phyloP scores from a whole-genome alignment of 305 asterid species.

The Ajuga reptans region DNA sequence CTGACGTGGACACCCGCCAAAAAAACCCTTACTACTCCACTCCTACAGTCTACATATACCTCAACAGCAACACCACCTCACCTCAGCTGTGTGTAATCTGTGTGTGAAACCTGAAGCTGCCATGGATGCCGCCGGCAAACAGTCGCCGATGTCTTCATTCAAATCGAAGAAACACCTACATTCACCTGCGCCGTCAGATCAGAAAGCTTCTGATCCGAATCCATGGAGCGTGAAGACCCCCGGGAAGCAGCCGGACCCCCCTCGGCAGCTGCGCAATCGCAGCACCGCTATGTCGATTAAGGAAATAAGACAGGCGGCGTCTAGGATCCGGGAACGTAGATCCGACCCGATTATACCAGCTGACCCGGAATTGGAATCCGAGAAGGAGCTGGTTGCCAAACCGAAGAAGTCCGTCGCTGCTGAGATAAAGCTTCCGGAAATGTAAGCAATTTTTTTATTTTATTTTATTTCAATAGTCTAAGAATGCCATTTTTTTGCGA shows the following conservation, averaged over 20 bases:
- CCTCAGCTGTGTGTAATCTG: constrained; percentile 14
- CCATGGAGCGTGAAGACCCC: constrained; percentile 54
- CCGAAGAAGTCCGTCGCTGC: constrained; percentile 25
- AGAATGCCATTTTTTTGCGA: background rate
- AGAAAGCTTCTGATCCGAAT: constrained; percentile 16
- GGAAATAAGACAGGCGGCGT: constrained; percentile 54
- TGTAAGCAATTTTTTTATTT: constrained; percentile 31
- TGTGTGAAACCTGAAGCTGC: constrained; percentile 1
- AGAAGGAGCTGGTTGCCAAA: constrained; percentile 14
- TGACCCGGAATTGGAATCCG: constrained; percentile 22
- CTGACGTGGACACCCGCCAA: constrained; percentile 38
- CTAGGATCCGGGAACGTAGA: constrained; percentile 38
- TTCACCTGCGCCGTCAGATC: constrained; percentile 33
- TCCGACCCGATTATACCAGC: constrained; percentile 15
- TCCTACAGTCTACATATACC: constrained; percentile 5
- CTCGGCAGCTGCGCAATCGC: constrained; percentile 32
- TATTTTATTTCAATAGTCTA: background rate
- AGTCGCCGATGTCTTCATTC: constrained; percentile 23
- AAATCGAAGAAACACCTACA: constrained; percentile 33
- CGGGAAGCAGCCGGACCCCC: constrained; percentile 41
- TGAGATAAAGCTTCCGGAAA: constrained; percentile 49
- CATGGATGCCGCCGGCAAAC: constrained; percentile 46
- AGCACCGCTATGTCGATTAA: constrained; percentile 48
- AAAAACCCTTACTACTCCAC: constrained; percentile 19
- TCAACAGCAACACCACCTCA: constrained; percentile 13